Base-by-base conservation (phyloP, 345 rosid genomes). In the Microthlaspi erraticum region DNA sequence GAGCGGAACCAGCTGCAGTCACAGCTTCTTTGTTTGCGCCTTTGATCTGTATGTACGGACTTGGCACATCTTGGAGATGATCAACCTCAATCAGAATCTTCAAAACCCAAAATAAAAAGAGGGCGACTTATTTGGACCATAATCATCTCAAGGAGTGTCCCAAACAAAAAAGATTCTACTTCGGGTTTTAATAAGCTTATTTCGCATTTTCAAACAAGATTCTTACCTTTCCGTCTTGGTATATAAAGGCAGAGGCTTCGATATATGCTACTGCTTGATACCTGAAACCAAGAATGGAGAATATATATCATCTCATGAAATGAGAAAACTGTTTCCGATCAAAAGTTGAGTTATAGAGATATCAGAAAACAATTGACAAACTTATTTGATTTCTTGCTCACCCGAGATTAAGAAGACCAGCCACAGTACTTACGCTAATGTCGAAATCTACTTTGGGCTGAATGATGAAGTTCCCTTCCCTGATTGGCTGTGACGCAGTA, bases 381-480 rank as follows among this genome's bases (percentile, higher is more conserved):
- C 31, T 60, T 9, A n/a, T 34, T 26, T 59, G 66, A 58, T 44
- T 33, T 69, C 53, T 48, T 48, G 70, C 93, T 83, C 83, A 95
- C 99, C 99, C 99, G 66, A 95, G 99, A 76, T 90, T 92, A 60
- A 92, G 93, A 77, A 95, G 99, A 61, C 99, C 99, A 23, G 92
- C 90, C 72, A 95, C 99, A 18, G 99, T 95, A 80, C 91, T 90
- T 69, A 88, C 83, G 82, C 99, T 90, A 62, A 95, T 95, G 82
- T 92, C 99, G 53, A 95, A 95, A 79, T 92, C 99, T 70, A 95
- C 99, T 85, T 95, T 95, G 19, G 98, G 99, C 79, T 95, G 99
- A 80, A 95, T 90, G 79, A 95, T 92, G 85, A 92, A 92, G 80
- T 92, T 86, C 70, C 99, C 99, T 87, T 95, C 99, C 83, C 97